Evolutionary conservation across 225 moss, liverwort and hornwort genomes (phyloP), one percentile per base, ranked within the genome.

Genomic region (Pleurozium schreberi): DNA sequence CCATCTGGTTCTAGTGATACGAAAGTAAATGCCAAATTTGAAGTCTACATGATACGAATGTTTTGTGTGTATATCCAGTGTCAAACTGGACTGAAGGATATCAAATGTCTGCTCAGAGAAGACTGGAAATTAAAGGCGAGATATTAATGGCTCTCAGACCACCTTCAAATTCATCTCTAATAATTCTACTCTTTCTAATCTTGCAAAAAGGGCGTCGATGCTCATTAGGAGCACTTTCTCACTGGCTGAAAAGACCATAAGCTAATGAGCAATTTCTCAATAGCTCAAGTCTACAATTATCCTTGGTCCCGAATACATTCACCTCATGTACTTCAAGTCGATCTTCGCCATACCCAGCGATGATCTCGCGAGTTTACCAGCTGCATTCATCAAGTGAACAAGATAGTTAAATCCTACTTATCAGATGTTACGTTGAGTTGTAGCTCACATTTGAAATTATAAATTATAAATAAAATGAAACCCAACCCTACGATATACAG

Each of bases 351-450:
- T 80, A 49, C 50, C 34, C 69, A 59, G 50, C 34, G 49, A 71
- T 68, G 69, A 64, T 76, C 63, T 84, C 75, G 77, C 50, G 33
- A 74, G 63, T 75, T 88, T 88, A 93, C 91, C 92, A 91, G 65
- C 93, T 92, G 91, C 87, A 81, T 77, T 40, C 81, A 85, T 73
- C 85, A 85, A 87, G 22, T n/a, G 84, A 83, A 81, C 55, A 53
- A 52, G 36, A 60, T 49, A 68, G 70, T 87, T 76, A 70, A 75
- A 45, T n/a, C 76, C 66, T 62, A 47, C 49, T 43, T 23, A 83
- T 74, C 58, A 22, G 42, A 55, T 30, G 45, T 47, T 61, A 21
- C 4, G 50, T 50, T 58, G 66, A 69, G 23, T 52, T 75, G 19
- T 59, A 69, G 49, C 60, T 49, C n/a, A 69, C 34, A 50, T n/a